Evolutionary conservation across 192 early-diverging fungal genomes (phyloP).

Genomic region (Podila minutissima): DNA sequence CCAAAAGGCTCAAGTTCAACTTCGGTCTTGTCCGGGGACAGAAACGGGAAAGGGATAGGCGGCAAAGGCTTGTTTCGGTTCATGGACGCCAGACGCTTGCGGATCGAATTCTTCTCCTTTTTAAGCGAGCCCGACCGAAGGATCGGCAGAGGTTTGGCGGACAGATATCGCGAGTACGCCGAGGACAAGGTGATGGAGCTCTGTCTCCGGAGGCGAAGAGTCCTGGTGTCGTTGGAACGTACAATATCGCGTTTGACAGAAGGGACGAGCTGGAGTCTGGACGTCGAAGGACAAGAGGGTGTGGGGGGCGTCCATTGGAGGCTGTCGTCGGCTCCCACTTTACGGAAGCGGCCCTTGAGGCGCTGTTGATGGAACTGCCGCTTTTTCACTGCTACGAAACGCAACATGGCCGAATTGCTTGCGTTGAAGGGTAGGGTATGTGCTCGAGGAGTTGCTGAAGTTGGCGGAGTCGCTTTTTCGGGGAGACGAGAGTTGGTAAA

Average conservation of each 20-base stretch:
- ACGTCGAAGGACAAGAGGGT: neutral
- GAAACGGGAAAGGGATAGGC: neutral
- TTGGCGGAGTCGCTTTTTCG: neutral
- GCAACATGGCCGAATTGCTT: neutral
- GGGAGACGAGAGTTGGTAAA: neutral
- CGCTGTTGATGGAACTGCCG: neutral
- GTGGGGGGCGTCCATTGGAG: neutral
- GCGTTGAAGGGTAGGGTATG: neutral
- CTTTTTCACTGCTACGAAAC: neutral
- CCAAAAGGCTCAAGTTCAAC: too few species aligned
- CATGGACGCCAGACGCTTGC: neutral
- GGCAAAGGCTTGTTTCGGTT: neutral
- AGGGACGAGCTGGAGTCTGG: neutral
- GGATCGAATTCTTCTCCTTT: neutral
- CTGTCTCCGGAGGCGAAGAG: neutral
- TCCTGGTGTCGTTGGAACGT: neutral
- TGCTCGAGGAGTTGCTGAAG: neutral
- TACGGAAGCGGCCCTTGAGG: neutral
- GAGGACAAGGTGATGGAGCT: neutral
- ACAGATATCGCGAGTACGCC: neutral
- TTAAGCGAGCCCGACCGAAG: neutral
- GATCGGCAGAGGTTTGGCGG: neutral
- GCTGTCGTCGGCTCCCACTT: neutral
- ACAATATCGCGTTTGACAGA: neutral
- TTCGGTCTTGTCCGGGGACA: too few species aligned